Evolutionary conservation across 352 stramenopile genomes (phyloP), one percentile per base, ranked within the genome.

Genomic region (Globisporangium recalcitrans): DNA sequence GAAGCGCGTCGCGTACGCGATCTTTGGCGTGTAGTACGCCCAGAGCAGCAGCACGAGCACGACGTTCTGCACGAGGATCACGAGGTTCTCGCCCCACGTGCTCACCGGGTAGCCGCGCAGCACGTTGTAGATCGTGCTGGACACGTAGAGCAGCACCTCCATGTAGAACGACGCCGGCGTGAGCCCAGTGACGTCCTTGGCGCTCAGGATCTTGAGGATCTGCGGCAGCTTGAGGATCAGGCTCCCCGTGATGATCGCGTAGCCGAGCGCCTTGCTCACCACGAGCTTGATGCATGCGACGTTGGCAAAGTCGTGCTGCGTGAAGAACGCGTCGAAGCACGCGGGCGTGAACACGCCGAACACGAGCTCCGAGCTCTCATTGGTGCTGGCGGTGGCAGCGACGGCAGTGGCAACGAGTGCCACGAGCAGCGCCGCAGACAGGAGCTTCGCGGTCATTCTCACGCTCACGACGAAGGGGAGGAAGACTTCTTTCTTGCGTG

Each of bases 101-200:
- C 77, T 91, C 55, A 96, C 65, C 3, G 87, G 87, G 69, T 96
- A 96, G 7, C 82, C 85, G 21, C 77, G 75, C 38, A 95, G 68
- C 56, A 93, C 24, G 57, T 96, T 96, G 81, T 96, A 96, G 34
- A 87, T 71, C 31, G 87, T 87, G 58, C 73, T 82, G 26, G 84
- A 91, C 44, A 90, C 65, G 68, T 91, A 96, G 19, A 93, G 78
- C 55, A 93, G 69, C 31, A 87, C 83, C 44, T 96, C 87, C 74
- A 96, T 87, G 79, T 96, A 96, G 70, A 96, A 96, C 31, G 83
- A 90, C 34, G 82, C 74, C 8, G 86, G 85, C 26, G 82, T 96
- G 56, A 96, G 75, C 0, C 87, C 87, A 48, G 85, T 93, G 48
- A 95, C 87, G 54, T 93, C 82, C 56, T 81, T 88, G 22, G 82